Percentiles rank a stretch among this genome's conserved stretches.
Conservation (phyloP, 2,329 filamentous ascomycete genomes). For the Domatiomyces catenatus region DNA sequence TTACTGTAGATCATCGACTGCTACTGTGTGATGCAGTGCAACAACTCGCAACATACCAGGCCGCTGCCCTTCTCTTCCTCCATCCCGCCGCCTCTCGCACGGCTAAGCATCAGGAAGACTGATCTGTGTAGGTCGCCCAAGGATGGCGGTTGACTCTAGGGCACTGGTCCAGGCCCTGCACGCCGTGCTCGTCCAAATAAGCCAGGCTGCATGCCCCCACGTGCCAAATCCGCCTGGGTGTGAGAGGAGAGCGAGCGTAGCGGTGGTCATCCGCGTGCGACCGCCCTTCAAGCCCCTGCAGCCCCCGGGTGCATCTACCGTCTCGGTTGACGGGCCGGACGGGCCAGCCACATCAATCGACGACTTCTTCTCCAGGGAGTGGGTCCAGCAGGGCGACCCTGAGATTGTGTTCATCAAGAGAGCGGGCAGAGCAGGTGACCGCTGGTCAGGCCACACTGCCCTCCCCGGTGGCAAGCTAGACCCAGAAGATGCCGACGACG, state of each 20-base stretch:
- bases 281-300: conserved; percentile 43
- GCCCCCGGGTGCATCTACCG: conserved; percentile 16
- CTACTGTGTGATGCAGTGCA: no score
- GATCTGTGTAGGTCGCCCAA: background rate
- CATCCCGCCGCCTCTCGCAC: background rate
- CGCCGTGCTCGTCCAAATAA: conserved; percentile 8
- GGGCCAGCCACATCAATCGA: conserved; percentile 25
- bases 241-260: conserved; percentile 49
- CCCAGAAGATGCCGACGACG: conserved; percentile 46
- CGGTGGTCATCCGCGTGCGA: conserved; percentile 47
- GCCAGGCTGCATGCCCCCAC: conserved; percentile 25
- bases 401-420: conserved; percentile 60
- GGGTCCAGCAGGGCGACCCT: conserved; percentile 50
- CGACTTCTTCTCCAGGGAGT: conserved; percentile 47
- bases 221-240: conserved; percentile 32
- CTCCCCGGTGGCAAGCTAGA: conserved; percentile 54
- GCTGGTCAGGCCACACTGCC: conserved; percentile 56
- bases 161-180: conserved; percentile 12
- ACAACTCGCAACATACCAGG: background rate
- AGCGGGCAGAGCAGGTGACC: conserved; percentile 47
- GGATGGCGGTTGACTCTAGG: conserved; percentile 13
- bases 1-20: no score
- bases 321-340: conserved; percentile 9
- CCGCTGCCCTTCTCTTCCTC: background rate
- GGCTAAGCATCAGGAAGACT: background rate